These are phyloP conservation scores for Dioscorea zingiberensis DNA, from an alignment of 106 monocot species.

Conservation along the genomic window DNA sequence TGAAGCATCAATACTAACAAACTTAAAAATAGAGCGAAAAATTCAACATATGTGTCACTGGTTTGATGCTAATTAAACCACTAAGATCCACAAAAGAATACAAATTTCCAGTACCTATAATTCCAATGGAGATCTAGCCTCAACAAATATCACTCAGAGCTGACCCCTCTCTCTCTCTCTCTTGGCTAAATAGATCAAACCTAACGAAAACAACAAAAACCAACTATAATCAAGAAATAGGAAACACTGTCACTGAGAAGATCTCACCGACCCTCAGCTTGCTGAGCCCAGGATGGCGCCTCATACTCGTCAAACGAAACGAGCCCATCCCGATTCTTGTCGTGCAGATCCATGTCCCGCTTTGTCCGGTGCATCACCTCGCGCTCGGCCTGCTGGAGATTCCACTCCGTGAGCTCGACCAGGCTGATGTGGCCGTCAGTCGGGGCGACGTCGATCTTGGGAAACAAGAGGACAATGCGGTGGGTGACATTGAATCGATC, in stretches of 20 bases:
- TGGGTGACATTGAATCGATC: conserved; percentile 71
- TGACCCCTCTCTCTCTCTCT: too few relatives aligned
- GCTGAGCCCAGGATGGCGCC: conserved; percentile 43
- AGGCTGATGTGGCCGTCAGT: conserved; percentile 49
- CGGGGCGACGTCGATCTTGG: conserved; percentile 60
- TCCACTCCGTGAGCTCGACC: conserved; percentile 77
- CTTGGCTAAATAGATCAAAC: too few relatives aligned
- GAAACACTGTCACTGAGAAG: neutral
- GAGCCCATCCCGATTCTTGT: conserved; percentile 75
- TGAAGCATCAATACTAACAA: too few relatives aligned
- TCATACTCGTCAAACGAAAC: conserved; percentile 73
- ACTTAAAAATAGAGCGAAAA: too few relatives aligned
- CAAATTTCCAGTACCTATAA: too few relatives aligned
- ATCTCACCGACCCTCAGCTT: conserved; percentile 14
- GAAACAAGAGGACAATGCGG: conserved; percentile 62
- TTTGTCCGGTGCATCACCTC: conserved; percentile 64
- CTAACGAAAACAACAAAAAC: too few relatives aligned
- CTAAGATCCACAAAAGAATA: too few relatives aligned
- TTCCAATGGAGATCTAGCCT: too few relatives aligned
- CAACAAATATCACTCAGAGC: too few relatives aligned
- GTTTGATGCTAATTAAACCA: too few relatives aligned
- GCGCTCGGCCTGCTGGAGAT: conserved; percentile 44
- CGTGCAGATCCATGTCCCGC: conserved; percentile 78
- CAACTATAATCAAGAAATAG: too few relatives aligned
- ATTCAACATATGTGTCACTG: too few relatives aligned